Evolutionary conservation across 2,329 filamentous ascomycete genomes (phyloP).

Genomic region (Xylariaceae sp.): DNA sequence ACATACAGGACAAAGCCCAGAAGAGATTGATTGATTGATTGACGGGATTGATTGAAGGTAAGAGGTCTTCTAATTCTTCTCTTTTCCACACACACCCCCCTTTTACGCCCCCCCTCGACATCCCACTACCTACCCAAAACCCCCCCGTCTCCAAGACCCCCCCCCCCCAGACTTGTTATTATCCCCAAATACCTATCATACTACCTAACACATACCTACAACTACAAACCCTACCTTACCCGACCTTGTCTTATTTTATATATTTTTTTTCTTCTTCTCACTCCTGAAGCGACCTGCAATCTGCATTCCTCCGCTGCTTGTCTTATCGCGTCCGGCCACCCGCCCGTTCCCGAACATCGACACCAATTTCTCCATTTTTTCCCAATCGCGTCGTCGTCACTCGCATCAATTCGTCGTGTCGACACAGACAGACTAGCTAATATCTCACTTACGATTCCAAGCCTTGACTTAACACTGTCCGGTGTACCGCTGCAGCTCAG

Average conservation of each 20-base stretch:
- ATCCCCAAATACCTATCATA: constrained; percentile 22
- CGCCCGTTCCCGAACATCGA: constrained; percentile 24
- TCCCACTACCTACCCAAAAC: constrained; percentile 18
- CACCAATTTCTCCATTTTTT: constrained; percentile 33
- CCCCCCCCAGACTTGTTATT: constrained; percentile 23
- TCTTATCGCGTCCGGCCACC: constrained; percentile 31
- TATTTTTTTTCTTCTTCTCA: constrained; percentile 12
- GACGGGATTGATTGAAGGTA: constrained; percentile 14
- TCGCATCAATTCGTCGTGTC: constrained; percentile 21
- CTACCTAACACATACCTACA: not conserved
- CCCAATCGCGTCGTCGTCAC: constrained; percentile 33
- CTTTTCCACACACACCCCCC: constrained; percentile 15
- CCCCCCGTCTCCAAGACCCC: constrained; percentile 26
- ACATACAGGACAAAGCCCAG: not conserved
- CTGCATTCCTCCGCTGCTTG: constrained; percentile 32
- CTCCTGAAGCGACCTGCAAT: constrained; percentile 20
- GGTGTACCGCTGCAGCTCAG: constrained; percentile 18
- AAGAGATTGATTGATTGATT: not conserved
- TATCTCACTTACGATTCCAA: constrained; percentile 5
- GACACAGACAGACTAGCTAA: constrained; percentile 18
- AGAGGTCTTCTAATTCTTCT: constrained; percentile 13
- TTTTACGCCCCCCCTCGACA: constrained; percentile 5
- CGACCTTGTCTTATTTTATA: constrained; percentile 14
- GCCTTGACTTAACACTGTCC: not conserved
- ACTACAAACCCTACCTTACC: constrained; percentile 11